Evolutionary conservation across 208 protist species (phyloP), one percentile per base, ranked within the genome.

Genomic region (Leishmania martiniquensis): DNA sequence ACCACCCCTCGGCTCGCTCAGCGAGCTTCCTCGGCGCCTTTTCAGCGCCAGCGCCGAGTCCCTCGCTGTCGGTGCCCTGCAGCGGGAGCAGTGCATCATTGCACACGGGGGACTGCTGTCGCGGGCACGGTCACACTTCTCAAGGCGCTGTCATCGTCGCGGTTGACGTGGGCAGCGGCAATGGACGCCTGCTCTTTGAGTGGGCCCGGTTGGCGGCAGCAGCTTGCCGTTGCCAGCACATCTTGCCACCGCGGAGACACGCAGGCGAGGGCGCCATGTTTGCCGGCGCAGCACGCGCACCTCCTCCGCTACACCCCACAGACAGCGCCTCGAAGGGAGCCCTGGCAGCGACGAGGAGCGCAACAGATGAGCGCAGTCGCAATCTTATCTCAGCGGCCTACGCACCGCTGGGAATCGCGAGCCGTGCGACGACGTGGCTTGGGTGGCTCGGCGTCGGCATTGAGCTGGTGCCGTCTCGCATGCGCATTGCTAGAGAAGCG

Each of bases 101-200:
- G 39, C 44, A 49, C n/a, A 37, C 55, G 4, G 4, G 29, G 1
- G 39, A 42, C 17, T 17, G 22, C 17, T 25, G 6, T 3, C 72
- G 47, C 39, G 10, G 37, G 22, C 42, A 34, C 66, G 20, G 17
- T 22, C 51, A 67, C 42, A 39, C 70, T 42, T 72, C 75, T 62
- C 68, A 47, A 29, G 85, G 81, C 7, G 76, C 75, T 1, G 77
- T 86, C 12, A 49, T 89, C 9, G 78, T 92, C 52, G 78, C 71
- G 25, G 76, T 93, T 59, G 91, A 93, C 77, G 73, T 95, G 20
- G 91, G 91, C 59, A 85, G 88, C 78, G 91, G 91, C 29, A 92
- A 85, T 10, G 91, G 91, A n/a, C 92, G 91, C 59, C 57, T 93
- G n/a, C 78, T 95, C 44, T 95, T 91, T 60, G 89, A 95, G 84